phyloP scores from a whole-genome alignment of 352 stramenopile genomes.

The Phytopythium cucurbitacearum region DNA sequence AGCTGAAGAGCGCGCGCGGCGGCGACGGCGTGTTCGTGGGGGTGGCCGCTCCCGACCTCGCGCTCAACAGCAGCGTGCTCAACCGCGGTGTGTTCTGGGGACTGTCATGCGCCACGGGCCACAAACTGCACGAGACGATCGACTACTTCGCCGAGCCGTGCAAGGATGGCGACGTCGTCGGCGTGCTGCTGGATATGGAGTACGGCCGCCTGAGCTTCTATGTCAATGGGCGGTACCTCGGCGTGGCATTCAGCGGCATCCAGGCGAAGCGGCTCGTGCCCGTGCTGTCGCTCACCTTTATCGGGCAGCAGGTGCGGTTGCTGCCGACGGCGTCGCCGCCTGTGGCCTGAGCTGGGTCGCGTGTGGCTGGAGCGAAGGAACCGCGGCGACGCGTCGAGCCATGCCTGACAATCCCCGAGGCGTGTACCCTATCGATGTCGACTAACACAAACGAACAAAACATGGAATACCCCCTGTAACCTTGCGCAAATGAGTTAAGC shows the following conservation, averaged over 20 bases:
- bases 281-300: conserved; percentile 64
- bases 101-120: conserved; percentile 63
- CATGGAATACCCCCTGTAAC: too few relatives aligned
- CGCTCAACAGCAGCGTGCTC: conserved; percentile 55
- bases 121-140: conserved; percentile 74
- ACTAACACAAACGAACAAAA: too few relatives aligned
- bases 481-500: too few relatives aligned
- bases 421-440: too few relatives aligned
- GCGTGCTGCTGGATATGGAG: conserved; percentile 75
- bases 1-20: conserved; percentile 39
- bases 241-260: conserved; percentile 65
- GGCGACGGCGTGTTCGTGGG: conserved; percentile 75
- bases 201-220: conserved; percentile 73
- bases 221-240: conserved; percentile 70
- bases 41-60: conserved; percentile 44
- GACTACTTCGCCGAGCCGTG: conserved; percentile 74
- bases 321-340: conserved; percentile 51
- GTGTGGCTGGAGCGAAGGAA: conserved; percentile 2
- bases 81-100: conserved; percentile 70
- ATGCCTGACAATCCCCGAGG: too few relatives aligned
- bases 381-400: too few relatives aligned
- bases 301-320: conserved; percentile 64
- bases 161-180: conserved; percentile 68
- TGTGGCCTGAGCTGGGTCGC: conserved; percentile 13
- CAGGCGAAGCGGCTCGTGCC: conserved; percentile 52